Evolutionary conservation across 2,329 filamentous ascomycete genomes (phyloP), one percentile per base, ranked within the genome.

Genomic region (Colletotrichum paranaense): DNA sequence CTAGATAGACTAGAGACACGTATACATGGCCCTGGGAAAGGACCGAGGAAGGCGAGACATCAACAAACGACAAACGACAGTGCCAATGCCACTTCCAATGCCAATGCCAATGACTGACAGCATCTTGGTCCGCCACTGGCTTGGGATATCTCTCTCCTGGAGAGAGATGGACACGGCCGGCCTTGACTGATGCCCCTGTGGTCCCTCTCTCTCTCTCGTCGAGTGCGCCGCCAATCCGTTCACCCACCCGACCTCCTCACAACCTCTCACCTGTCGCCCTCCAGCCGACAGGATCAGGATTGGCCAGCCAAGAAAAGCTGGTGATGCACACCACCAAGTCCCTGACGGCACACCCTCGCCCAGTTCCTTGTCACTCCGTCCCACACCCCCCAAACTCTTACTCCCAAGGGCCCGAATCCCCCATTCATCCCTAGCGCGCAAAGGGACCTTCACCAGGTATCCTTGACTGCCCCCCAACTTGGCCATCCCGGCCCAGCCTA

Each of bases 381-480:
- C 66, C 42, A 69, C 69, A 26, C 69, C 58, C 70, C 59, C 57
- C 71, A 16, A 42, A 42, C 38, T 42, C 38, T 42, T 30, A 49
- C 38, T 26, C 67, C 71, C 60, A 57, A 65, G 67, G 67, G 62
- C 60, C 38, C 62, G 24, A 62, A 71, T 65, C 58, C 68, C 67
- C 67, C 62, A 62, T 55, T 68, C 60, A 65, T 73, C 62, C 66
- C 55, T 69, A 60, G 55, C 66, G 42, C 55, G 58, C 59, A 69
- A 69, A 63, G 60, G 66, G 70, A 69, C 59, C 35, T 70, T 65
- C 55, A 53, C 60, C 24, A 62, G 70, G 59, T 60, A 73, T 73
- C 70, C 70, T 65, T 70, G 70, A 60, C 46, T 49, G 62, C 68
- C 72, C 68, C 67, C 71, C 67, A 71, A 72, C 68, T 49, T 62